A percentile compares a stretch with the other conserved stretches of the same genome.
These are phyloP conservation scores for Coleophoma crateriformis DNA, from an alignment of 2,329 filamentous ascomycete genomes.

Conservation along the genomic window DNA sequence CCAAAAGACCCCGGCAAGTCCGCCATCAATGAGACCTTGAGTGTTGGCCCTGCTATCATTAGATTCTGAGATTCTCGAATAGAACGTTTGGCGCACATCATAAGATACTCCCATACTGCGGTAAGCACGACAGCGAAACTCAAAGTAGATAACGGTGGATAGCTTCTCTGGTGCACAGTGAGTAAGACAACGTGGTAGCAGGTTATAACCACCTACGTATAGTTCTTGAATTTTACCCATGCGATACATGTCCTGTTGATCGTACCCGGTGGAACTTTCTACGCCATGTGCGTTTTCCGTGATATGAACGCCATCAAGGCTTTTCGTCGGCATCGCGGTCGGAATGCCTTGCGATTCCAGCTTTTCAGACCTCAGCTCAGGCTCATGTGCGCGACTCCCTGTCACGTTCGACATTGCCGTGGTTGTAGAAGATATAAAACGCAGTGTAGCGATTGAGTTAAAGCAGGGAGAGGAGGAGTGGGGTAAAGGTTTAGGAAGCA, in stretches of 20 bases:
- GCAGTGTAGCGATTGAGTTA: too few species aligned
- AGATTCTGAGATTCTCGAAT: background rate
- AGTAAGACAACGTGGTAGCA: background rate
- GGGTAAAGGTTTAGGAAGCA: too few species aligned
- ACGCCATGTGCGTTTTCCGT: constrained; percentile 2
- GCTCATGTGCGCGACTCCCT: too few species aligned
- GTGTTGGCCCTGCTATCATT: constrained; percentile 23
- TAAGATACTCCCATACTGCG: constrained; percentile 34
- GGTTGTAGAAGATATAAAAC: too few species aligned
- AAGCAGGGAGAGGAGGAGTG: too few species aligned
- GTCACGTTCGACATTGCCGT: too few species aligned
- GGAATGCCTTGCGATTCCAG: too few species aligned
- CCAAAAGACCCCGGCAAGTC: constrained; percentile 31
- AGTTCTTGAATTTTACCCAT: constrained; percentile 17
- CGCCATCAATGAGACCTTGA: constrained; percentile 15
- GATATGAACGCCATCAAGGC: constrained; percentile 6
- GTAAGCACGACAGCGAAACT: constrained; percentile 34
- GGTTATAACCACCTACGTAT: background rate
- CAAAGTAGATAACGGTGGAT: constrained; percentile 32
- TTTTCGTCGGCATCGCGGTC: constrained; percentile 1
- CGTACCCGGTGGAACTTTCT: constrained; percentile 9
- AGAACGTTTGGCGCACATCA: constrained; percentile 21
- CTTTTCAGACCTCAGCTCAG: too few species aligned
- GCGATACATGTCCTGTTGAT: constrained; percentile 15
- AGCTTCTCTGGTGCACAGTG: constrained; percentile 28